Evolutionary conservation across 1,284 basidiomycete genomes (phyloP).

Genomic region (Boletus holoroseus): DNA sequence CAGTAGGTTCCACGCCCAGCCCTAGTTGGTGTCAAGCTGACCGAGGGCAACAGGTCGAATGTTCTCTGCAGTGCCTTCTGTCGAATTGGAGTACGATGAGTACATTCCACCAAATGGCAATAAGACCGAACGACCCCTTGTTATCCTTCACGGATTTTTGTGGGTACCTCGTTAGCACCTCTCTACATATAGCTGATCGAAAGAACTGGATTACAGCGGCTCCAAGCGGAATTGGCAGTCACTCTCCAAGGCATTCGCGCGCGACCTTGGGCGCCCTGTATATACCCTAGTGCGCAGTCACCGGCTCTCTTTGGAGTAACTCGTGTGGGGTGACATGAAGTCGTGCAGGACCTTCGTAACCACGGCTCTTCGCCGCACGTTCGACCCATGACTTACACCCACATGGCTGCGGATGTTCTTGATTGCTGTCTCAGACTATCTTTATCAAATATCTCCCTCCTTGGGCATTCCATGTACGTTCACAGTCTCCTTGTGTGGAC

Average conservation of each 20-base stretch:
- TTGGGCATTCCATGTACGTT: slow-evolving; percentile 82
- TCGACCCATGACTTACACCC: slow-evolving; percentile 61
- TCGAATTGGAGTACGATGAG: slow-evolving; percentile 42
- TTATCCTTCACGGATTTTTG: slow-evolving; percentile 69
- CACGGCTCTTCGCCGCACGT: slow-evolving; percentile 76
- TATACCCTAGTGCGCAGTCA: slow-evolving; percentile 58
- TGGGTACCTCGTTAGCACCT: slow-evolving; percentile 30
- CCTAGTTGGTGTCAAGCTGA: slow-evolving; percentile 7
- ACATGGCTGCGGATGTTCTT: slow-evolving; percentile 70
- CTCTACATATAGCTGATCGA: neutral
- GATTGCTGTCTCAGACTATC: slow-evolving; percentile 51
- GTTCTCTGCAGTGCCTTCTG: slow-evolving; percentile 26
- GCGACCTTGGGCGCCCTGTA: slow-evolving; percentile 55
- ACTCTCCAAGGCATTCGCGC: slow-evolving; percentile 59
- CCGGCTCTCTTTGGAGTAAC: neutral
- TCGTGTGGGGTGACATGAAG: slow-evolving; percentile 1
- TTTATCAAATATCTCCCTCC: slow-evolving; percentile 58
- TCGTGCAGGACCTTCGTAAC: slow-evolving; percentile 72
- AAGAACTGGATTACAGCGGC: slow-evolving; percentile 43
- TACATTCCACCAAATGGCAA: slow-evolving; percentile 40
- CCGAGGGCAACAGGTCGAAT: slow-evolving; percentile 18
- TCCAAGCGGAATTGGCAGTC: slow-evolving; percentile 79
- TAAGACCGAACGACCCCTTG: slow-evolving; percentile 43
- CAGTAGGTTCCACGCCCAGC: slow-evolving; percentile 3
- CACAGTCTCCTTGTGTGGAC: neutral